Evolutionary conservation across 176 grass and related monocot species (phyloP).

Genomic region (Raddia guianensis): DNA sequence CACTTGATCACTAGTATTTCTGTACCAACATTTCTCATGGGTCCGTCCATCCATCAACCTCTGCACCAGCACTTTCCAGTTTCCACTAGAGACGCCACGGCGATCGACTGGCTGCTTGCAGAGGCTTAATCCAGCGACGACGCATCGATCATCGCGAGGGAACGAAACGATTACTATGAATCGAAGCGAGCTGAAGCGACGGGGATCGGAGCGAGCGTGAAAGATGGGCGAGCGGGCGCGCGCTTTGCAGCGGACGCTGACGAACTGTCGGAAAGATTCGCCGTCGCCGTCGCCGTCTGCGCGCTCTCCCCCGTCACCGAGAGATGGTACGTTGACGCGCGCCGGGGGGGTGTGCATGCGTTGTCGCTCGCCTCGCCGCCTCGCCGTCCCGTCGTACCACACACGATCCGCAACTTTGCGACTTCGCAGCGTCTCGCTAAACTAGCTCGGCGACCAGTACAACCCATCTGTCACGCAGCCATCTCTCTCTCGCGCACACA

Average conservation of each 20-base stretch:
- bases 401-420: conserved; percentile 12
- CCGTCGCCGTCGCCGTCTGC: conserved; percentile 4
- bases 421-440: neutral
- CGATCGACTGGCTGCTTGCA: neutral
- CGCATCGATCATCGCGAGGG: conserved; percentile 29
- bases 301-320: too few relatives aligned
- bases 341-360: neutral
- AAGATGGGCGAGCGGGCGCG: conserved; percentile 25
- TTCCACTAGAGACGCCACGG: neutral
- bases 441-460: neutral
- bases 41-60: neutral
- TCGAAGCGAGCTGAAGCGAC: neutral
- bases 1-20: neutral
- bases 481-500: neutral
- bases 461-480: neutral
- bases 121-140: neutral
- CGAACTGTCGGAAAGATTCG: conserved; percentile 40
- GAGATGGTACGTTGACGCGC: neutral
- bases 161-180: neutral
- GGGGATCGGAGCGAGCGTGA: conserved; percentile 23
- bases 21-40: conserved; percentile 10
- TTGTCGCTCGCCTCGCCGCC: neutral
- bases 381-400: too few relatives aligned
- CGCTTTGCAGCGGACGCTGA: conserved; percentile 39
- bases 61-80: neutral